These are phyloP conservation scores for Hypoxylon perforatum DNA, from an alignment of 495 filamentous ascomycete species.

Conservation along the genomic window DNA sequence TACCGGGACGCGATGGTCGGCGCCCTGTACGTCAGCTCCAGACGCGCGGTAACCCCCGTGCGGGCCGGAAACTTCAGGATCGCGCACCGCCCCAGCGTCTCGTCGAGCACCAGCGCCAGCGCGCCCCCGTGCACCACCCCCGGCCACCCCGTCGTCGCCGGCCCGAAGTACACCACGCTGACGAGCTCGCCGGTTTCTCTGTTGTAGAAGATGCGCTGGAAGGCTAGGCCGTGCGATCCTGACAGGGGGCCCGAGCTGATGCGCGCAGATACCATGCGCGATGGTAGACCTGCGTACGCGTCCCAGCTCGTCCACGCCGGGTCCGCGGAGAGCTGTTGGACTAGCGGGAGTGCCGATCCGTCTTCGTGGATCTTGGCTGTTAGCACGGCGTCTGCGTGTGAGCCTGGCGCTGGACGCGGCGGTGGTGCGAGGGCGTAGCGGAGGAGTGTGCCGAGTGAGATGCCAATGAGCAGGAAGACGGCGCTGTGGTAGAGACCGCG, in stretches of 20 bases:
- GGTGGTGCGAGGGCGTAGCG: constrained; percentile 53
- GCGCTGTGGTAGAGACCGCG: constrained; percentile 40
- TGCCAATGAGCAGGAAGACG: constrained; percentile 54
- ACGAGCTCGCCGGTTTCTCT: constrained; percentile 52
- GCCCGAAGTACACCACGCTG: constrained; percentile 72
- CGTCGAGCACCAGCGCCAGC: constrained; percentile 77
- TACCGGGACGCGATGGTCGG: constrained; percentile 68
- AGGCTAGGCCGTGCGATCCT: constrained; percentile 58
- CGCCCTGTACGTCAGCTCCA: constrained; percentile 71
- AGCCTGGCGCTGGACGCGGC: constrained; percentile 42
- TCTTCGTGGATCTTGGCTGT: constrained; percentile 42
- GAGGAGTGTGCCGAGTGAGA: constrained; percentile 44
- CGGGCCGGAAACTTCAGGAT: constrained; percentile 54
- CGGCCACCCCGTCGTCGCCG: constrained; percentile 76
- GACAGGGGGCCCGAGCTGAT: constrained; percentile 57
- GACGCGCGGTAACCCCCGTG: constrained; percentile 70
- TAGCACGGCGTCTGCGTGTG: constrained; percentile 30
- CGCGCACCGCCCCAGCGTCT: constrained; percentile 67
- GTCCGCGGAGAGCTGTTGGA: constrained; percentile 62
- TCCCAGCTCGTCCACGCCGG: constrained; percentile 65
- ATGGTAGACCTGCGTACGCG: constrained; percentile 63
- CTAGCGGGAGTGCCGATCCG: constrained; percentile 61
- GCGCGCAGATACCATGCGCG: constrained; percentile 39
- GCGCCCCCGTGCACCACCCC: constrained; percentile 79
- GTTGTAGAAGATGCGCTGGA: constrained; percentile 61